Conservation (phyloP, 768 basidiomycete genomes). For the Suillus brevipes region DNA sequence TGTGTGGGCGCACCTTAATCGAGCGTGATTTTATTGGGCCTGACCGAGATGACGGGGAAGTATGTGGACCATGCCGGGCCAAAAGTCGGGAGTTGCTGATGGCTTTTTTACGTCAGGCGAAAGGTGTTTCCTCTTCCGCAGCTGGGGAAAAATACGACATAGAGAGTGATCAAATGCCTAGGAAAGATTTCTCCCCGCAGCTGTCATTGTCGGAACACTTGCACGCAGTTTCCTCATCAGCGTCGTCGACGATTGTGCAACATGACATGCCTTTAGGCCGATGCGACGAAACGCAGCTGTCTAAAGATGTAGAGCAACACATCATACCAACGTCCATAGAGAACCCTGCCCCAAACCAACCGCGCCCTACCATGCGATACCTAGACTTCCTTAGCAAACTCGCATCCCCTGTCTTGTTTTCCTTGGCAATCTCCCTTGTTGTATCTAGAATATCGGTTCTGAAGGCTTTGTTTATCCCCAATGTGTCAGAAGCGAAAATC, state of each 20-base stretch:
- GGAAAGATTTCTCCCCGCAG: background rate
- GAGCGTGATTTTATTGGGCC: background rate
- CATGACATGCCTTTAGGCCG: background rate
- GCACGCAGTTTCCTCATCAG: conserved; percentile 1
- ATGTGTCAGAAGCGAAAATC: conserved; percentile 43
- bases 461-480: conserved; percentile 58
- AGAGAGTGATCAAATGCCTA: background rate
- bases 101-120: background rate
- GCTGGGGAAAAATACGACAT: background rate
- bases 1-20: background rate
- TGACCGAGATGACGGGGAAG: background rate
- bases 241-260: conserved; percentile 9
- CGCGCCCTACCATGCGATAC: background rate
- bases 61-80: background rate
- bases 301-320: background rate
- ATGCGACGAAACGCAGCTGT: background rate
- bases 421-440: conserved; percentile 55
- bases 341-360: background rate
- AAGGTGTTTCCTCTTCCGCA: background rate
- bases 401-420: conserved; percentile 48
- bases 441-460: conserved; percentile 56
- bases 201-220: background rate
- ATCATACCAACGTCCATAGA: background rate
- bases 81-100: background rate
- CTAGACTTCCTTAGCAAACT: conserved; percentile 37